These are phyloP conservation scores for Fremontodendron californicum DNA, from an alignment of 345 rosid genomes.

Conservation along the genomic window DNA sequence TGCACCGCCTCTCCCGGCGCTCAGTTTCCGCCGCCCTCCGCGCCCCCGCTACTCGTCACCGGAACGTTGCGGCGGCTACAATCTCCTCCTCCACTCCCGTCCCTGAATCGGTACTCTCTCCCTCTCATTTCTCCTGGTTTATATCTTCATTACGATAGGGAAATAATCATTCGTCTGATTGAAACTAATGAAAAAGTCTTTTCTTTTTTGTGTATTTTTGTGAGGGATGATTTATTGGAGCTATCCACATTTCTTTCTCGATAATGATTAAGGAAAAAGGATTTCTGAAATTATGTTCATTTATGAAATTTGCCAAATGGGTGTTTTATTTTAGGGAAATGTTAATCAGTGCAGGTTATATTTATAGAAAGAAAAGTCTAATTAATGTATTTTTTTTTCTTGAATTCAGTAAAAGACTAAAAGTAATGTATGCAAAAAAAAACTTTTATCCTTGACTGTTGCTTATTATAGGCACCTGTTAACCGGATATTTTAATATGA, in stretches of 20 bases:
- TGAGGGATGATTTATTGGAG: background rate
- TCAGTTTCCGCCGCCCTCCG: constrained; percentile 57
- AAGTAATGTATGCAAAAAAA: too few species aligned
- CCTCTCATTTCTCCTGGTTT: background rate
- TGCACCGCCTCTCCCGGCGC: constrained; percentile 71
- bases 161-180: too few species aligned
- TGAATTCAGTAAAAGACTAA: too few species aligned
- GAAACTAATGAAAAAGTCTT: background rate
- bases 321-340: too few species aligned
- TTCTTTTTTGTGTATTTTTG: background rate
- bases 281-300: background rate
- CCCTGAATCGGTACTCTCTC: constrained; percentile 34
- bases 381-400: too few species aligned
- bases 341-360: too few species aligned
- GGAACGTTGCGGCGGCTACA: constrained; percentile 34
- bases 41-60: constrained; percentile 34
- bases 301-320: background rate
- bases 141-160: background rate
- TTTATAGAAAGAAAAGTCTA: too few species aligned
- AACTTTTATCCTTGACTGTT: too few species aligned
- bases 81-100: constrained; percentile 33
- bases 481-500: background rate
- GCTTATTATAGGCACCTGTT: too few species aligned
- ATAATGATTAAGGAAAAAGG: background rate
- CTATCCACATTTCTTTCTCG: background rate